Evolutionary conservation across 176 grass and related monocot genomes (phyloP).

Genomic region (Stipa capillata): DNA sequence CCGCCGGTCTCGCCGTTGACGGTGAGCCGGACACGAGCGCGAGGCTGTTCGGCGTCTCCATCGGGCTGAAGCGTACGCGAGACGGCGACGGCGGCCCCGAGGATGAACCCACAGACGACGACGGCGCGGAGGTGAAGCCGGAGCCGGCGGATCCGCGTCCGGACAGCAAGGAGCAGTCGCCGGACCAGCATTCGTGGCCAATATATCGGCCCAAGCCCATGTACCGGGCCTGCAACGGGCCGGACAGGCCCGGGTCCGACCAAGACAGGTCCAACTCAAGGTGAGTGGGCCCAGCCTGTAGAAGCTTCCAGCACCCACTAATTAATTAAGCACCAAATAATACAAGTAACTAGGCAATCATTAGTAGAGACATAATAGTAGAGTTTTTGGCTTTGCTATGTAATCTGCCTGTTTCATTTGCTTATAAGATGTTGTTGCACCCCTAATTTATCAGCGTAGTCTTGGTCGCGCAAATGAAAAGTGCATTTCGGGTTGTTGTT

Average conservation of each 20-base stretch:
- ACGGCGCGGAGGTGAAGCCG: slow-evolving; percentile 24
- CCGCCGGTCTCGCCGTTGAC: not conserved
- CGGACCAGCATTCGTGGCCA: slow-evolving; percentile 46
- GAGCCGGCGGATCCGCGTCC: slow-evolving; percentile 30
- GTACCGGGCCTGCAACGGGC: slow-evolving; percentile 45
- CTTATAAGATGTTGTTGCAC: not conserved
- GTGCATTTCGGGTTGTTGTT: not conserved
- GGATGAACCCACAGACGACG: not conserved
- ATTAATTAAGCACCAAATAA: not conserved
- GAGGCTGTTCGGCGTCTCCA: slow-evolving; percentile 62
- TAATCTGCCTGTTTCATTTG: not conserved
- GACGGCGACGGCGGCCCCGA: no score
- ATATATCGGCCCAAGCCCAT: slow-evolving; percentile 54
- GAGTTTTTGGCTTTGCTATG: not conserved
- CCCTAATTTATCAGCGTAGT: not conserved
- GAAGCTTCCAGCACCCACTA: slow-evolving; percentile 20
- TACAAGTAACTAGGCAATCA: not conserved
- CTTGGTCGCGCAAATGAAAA: not conserved
- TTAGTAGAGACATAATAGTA: not conserved
- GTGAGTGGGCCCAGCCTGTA: slow-evolving; percentile 24
- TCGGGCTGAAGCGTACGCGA: slow-evolving; percentile 47
- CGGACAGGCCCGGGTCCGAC: slow-evolving; percentile 32
- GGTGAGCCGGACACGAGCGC: slow-evolving; percentile 17
- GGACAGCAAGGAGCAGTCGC: slow-evolving; percentile 9
- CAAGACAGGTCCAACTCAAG: slow-evolving; percentile 47